Conservation (phyloP, 2,329 filamentous ascomycete genomes). For the Cercospora zeina region DNA sequence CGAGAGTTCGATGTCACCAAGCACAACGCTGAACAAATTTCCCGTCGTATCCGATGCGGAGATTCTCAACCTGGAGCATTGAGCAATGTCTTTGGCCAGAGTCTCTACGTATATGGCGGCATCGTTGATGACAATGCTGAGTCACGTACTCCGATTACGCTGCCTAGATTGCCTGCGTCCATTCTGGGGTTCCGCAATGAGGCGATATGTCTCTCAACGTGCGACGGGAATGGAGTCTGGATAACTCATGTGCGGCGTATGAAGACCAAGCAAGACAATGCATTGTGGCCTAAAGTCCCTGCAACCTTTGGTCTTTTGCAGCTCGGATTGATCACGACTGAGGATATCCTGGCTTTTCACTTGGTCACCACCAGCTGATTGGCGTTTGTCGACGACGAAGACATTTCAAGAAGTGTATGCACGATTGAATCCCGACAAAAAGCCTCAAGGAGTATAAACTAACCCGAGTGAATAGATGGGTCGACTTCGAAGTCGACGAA, state of each 20-base stretch:
- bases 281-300: constrained; percentile 48
- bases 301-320: constrained; percentile 42
- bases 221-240: constrained; percentile 47
- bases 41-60: constrained; percentile 46
- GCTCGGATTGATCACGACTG: constrained; percentile 39
- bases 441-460: neutral
- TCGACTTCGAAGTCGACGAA: constrained; percentile 41
- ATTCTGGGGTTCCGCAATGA: constrained; percentile 43
- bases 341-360: constrained; percentile 25
- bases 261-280: constrained; percentile 43
- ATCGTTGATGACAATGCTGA: constrained; percentile 40
- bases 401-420: constrained; percentile 44
- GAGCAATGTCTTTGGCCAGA: constrained; percentile 43
- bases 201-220: constrained; percentile 43
- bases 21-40: constrained; percentile 45
- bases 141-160: constrained; percentile 16
- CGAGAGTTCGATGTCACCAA: constrained; percentile 43
- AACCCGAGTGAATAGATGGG: constrained; percentile 30
- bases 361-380: constrained; percentile 34
- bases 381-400: constrained; percentile 34
- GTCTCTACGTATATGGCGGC: constrained; percentile 48
- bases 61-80: constrained; percentile 49
- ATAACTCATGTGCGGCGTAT: constrained; percentile 46
- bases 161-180: constrained; percentile 32
- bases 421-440: no score